Base-by-base conservation (phyloP, 2,329 filamentous ascomycete genomes). In the Ceratocystiopsis brevicomis region DNA sequence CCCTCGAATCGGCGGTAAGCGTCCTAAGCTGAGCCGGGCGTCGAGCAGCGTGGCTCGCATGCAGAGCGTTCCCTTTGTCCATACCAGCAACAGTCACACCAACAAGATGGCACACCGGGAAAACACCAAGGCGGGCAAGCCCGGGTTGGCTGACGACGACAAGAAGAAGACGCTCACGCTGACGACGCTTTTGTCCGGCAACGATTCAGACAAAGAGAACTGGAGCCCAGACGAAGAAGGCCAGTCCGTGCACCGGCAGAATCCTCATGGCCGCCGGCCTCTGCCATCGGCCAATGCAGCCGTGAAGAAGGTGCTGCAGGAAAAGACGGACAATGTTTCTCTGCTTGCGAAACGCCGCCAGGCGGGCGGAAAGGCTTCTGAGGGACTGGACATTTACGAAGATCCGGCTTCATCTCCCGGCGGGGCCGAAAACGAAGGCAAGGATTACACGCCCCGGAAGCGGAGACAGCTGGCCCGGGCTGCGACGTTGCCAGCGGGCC, bases 161-260 rank as follows among this genome's bases (percentile, higher is more conserved):
- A 54, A 51, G 57, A 50, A 48, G 56, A 56, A 54, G 53, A 63
- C 66, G 51, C 59, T 60, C 35, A 63, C 68, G 52, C 49, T 67
- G 19, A 61, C 65, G 34, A 52, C 49, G 33, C 53, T 60, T 49
- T 58, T 58, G 32, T 56, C 73, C 15, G 73, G 61, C 57, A 67
- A 75, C 40, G 87, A 94, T 53, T 94, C 85, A 1, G 88, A 96
- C 58, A 96, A 96, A 62, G 88, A 96, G 63, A 96, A 96, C 56
- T 92, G 85, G 71, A 73, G 65, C 54, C 78, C 67, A 1, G 67
- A 65, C 49, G 66, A 66, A 49, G 64, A 67, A 37, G 65, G 59
- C 10, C 63, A 61, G 48, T 53, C 59, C 5, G 45, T 45, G 21
- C 47, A 50, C 48, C 47, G 55, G 37, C 53, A 50, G n/a, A 42